These are phyloP conservation scores for Neltuma alba DNA, from an alignment of 306 rosid genomes.

Conservation along the genomic window DNA sequence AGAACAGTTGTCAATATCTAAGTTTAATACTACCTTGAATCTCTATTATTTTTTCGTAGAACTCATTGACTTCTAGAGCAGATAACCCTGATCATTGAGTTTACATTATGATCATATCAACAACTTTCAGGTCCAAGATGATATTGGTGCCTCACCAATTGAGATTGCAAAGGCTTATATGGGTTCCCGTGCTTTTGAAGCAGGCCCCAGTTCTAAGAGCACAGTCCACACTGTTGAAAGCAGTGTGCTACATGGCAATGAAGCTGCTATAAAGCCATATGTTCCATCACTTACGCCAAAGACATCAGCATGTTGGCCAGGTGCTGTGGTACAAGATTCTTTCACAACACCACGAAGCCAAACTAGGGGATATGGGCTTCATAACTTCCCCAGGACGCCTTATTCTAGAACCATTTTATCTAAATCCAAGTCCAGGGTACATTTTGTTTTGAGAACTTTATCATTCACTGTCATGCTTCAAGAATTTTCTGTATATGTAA, in stretches of 20 bases:
- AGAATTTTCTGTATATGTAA: slow-evolving; percentile 1
- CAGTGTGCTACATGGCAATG: slow-evolving; percentile 40
- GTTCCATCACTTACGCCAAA: slow-evolving; percentile 55
- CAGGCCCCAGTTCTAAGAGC: slow-evolving; percentile 52
- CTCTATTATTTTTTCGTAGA: slow-evolving; percentile 15
- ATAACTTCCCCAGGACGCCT: slow-evolving; percentile 78
- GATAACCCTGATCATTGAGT: slow-evolving; percentile 9
- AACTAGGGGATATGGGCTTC: slow-evolving; percentile 65
- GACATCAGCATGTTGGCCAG: slow-evolving; percentile 83
- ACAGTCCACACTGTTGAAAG: slow-evolving; percentile 45
- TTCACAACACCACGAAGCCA: slow-evolving; percentile 72
- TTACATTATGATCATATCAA: slow-evolving; percentile 21
- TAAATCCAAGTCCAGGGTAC: slow-evolving; percentile 77
- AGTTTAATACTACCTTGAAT: not conserved
- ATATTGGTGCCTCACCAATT: slow-evolving; percentile 75
- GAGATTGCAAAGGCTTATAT: slow-evolving; percentile 93
- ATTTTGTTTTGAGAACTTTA: slow-evolving; percentile 24
- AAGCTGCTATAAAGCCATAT: slow-evolving; percentile 51
- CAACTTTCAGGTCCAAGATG: slow-evolving; percentile 56
- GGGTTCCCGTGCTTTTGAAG: slow-evolving; percentile 66
- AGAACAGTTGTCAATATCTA: not conserved
- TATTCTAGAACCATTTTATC: slow-evolving; percentile 83
- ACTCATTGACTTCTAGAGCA: not conserved
- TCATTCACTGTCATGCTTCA: slow-evolving; percentile 30
- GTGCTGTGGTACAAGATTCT: slow-evolving; percentile 66